Percentiles rank a stretch among this genome's conserved stretches.
These are phyloP conservation scores for Arthroderma sp. DNA, from an alignment of 2,329 filamentous ascomycete species.

Conservation along the genomic window DNA sequence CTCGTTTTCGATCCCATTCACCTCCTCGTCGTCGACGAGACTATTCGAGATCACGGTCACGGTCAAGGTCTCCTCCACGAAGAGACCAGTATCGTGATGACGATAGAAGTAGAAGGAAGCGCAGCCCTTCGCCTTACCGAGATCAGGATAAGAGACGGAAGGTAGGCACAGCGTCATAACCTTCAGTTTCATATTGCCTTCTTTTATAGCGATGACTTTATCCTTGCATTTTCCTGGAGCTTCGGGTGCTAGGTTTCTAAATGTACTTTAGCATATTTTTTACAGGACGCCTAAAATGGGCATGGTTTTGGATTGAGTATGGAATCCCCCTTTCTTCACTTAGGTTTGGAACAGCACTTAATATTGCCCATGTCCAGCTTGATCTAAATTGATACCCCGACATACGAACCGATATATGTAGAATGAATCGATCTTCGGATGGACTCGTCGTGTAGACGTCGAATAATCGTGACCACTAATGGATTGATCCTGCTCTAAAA, in stretches of 20 bases:
- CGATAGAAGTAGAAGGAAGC: slow-evolving; percentile 26
- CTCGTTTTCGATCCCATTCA: slow-evolving; percentile 23
- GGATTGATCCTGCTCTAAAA: neutral
- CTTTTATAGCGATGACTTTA: neutral
- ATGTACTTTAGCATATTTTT: neutral
- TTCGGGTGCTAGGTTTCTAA: neutral
- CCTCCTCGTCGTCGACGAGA: slow-evolving; percentile 9
- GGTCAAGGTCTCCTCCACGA: slow-evolving; percentile 16
- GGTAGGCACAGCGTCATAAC: slow-evolving; percentile 16
- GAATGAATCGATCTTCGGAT: neutral
- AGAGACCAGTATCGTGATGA: slow-evolving; percentile 36
- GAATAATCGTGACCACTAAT: neutral
- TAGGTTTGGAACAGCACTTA: too few species aligned
- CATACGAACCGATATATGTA: neutral
- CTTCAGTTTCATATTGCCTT: neutral
- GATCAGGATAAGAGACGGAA: slow-evolving; percentile 34
- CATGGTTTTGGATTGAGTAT: neutral
- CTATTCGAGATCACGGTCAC: slow-evolving; percentile 38
- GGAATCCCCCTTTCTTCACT: too few species aligned
- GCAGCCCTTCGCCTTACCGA: slow-evolving; percentile 33
- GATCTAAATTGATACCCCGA: neutral
- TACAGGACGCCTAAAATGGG: neutral
- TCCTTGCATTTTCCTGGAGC: neutral
- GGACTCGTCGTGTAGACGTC: neutral
- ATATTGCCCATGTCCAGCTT: neutral